phyloP scores from a whole-genome alignment of 345 rosid genomes.

The Dovyalis caffra region DNA sequence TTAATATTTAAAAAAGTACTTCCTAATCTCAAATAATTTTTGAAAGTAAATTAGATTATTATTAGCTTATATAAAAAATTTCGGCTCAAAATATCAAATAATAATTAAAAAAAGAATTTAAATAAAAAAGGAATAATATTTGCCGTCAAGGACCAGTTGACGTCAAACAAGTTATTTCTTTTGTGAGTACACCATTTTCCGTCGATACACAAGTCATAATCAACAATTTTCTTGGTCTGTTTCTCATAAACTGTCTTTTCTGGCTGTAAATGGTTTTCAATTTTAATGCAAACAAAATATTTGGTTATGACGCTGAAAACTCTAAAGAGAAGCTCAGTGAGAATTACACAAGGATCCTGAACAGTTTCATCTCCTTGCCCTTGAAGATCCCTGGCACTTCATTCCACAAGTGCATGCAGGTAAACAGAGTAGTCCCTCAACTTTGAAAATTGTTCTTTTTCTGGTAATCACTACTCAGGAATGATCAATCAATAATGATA shows the following conservation, averaged over 20 bases:
- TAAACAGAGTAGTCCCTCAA: not conserved
- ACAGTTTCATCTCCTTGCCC: constrained; percentile 31
- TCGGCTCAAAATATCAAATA: no score
- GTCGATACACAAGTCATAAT: no score
- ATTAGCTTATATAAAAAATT: no score
- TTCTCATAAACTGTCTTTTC: not conserved
- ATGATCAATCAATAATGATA: not conserved
- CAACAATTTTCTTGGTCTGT: not conserved
- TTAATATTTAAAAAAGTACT: no score
- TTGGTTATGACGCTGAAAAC: constrained; percentile 19
- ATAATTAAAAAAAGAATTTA: no score
- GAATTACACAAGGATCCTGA: not conserved
- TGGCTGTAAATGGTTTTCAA: constrained; percentile 23
- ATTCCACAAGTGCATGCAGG: constrained; percentile 40
- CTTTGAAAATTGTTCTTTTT: not conserved
- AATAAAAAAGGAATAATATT: no score
- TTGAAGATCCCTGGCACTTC: constrained; percentile 37
- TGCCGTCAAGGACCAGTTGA: not conserved
- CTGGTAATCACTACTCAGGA: not conserved
- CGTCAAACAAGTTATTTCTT: not conserved
- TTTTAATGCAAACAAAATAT: no score
- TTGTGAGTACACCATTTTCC: not conserved
- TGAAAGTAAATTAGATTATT: no score
- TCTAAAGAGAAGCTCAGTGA: constrained; percentile 17
- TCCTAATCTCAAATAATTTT: no score